Conservation (phyloP, 129 eudicot species). For the carrot (Daucus carota) region DH1_v3.0 NC_030382.2:40638501-40639000, state of each 20-base stretch:
- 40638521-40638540: too few relatives aligned
- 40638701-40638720: neutral
- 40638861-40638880: too few relatives aligned
- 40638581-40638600: neutral
- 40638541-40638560: too few relatives aligned
- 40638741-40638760: neutral
- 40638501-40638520: neutral
- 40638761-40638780: neutral
- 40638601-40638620: too few relatives aligned
- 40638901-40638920: neutral
- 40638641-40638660: neutral
- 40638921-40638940: neutral
- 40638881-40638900: too few relatives aligned
- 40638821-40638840: neutral
- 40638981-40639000: neutral
- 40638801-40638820: neutral
- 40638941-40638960: neutral
- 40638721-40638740: too few relatives aligned
- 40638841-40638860: too few relatives aligned
- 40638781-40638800: too few relatives aligned
- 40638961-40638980: neutral
- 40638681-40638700: neutral
- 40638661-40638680: neutral
- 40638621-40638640: neutral
- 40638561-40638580: neutral